phyloP scores from a whole-genome alignment of 108 stramenopile genomes.

The Fragilariopsis cylindrus region DNA sequence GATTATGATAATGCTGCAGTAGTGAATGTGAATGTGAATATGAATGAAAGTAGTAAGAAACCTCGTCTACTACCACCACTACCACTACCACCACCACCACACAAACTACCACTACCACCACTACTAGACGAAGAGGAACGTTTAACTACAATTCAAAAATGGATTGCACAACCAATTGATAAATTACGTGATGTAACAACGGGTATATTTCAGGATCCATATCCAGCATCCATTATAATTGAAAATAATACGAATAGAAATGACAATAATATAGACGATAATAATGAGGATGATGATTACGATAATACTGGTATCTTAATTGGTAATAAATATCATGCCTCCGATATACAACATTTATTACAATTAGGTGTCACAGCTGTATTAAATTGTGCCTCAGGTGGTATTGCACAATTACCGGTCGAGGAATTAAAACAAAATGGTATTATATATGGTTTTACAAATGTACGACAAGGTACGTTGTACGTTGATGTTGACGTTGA shows the following conservation, averaged over 20 bases:
- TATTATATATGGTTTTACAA: slow-evolving; percentile 72
- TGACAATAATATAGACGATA: neutral
- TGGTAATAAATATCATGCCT: slow-evolving; percentile 64
- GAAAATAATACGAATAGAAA: neutral
- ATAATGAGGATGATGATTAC: neutral
- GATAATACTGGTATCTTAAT: slow-evolving; percentile 54
- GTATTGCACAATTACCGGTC: slow-evolving; percentile 64
- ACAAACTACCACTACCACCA: neutral
- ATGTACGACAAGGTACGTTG: slow-evolving; percentile 45
- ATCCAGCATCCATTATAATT: neutral
- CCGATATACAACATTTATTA: slow-evolving; percentile 52
- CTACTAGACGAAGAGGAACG: neutral
- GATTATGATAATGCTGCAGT: too few relatives aligned
- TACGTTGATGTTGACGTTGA: too few relatives aligned
- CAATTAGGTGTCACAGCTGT: slow-evolving; percentile 66
- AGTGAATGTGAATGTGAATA: too few relatives aligned
- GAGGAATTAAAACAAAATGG: slow-evolving; percentile 62
- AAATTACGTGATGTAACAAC: neutral
- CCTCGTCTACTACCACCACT: too few relatives aligned
- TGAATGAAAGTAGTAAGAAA: too few relatives aligned
- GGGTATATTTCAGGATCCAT: neutral
- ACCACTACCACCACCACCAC: too few relatives aligned
- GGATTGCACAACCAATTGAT: slow-evolving; percentile 9
- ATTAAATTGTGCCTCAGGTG: slow-evolving; percentile 76
- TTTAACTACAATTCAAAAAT: slow-evolving; percentile 2